These are phyloP conservation scores for thale cress (Arabidopsis thaliana) DNA, from an alignment of 345 rosid species.

Conservation along the genomic window DNA sequence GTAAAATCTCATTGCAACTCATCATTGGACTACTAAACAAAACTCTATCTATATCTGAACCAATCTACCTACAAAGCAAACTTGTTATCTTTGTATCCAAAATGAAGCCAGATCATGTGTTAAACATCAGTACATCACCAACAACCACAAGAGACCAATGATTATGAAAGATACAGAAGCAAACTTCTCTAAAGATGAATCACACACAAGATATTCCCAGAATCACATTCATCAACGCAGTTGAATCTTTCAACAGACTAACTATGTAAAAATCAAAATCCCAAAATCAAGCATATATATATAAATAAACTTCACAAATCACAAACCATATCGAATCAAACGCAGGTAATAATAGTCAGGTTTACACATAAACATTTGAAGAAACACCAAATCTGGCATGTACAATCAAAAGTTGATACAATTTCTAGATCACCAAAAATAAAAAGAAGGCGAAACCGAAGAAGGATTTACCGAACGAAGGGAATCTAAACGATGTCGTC, in stretches of 20 bases:
- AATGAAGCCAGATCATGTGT: neutral
- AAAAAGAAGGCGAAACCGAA: too few species aligned
- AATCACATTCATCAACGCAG: neutral
- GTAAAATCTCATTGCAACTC: constrained; percentile 34
- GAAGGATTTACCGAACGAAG: too few species aligned
- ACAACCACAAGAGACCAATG: neutral
- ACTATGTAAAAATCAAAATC: neutral
- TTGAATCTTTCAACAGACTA: neutral
- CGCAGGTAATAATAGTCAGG: neutral
- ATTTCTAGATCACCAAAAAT: too few species aligned
- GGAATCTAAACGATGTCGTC: constrained; percentile 40
- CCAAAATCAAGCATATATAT: constrained; percentile 14
- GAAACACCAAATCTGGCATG: constrained; percentile 27
- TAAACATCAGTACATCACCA: neutral
- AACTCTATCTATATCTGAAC: neutral
- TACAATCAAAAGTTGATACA: constrained; percentile 31
- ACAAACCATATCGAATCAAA: constrained; percentile 1
- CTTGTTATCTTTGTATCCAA: neutral
- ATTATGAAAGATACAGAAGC: neutral
- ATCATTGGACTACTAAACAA: constrained; percentile 35
- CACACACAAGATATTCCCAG: neutral
- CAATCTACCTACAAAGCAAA: constrained; percentile 3
- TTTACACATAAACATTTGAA: constrained; percentile 7
- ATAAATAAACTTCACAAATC: constrained; percentile 25
- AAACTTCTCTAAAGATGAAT: neutral